Base-by-base conservation (phyloP, 805 yeast species). In the Metschnikowia cubensis region DNA sequence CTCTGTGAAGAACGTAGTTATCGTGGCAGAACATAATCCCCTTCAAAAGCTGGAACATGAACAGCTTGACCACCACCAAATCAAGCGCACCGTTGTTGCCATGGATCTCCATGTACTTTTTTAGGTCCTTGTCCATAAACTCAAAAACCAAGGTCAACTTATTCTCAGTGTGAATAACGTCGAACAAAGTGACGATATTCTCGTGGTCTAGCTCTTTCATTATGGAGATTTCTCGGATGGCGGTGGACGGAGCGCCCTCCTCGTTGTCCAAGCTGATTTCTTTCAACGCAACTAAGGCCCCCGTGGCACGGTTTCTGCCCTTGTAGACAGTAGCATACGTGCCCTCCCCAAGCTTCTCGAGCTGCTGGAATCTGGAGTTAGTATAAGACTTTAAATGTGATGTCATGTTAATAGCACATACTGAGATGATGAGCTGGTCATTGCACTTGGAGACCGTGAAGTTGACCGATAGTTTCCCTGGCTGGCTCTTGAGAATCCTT, bases 291-390 rank as follows among this genome's bases (percentile, higher is more conserved):
- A 94, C 99, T 17, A 91, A 76, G 49, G 88, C 90, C 45, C 90
- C 97, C 29, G 91, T 85, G 61, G 84, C 82, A 54, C 88, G 81
- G 67, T 88, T 94, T 63, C 89, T 81, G 37, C 87, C 99, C 63
- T 92, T 94, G 74, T 92, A 94, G 33, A 94, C 99, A n/a, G 97
- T 95, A 60, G 99, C 99, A 70, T 94, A 94, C 0, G 99, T 89
- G 44, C 96, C 96, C 70, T 89, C 96, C 37, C 96, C 96, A 35
- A 89, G 78, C 72, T 89, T 89, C 66, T 89, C 96, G 49, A 88
- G 79, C 67, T 73, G 77, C 57, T 73, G 77, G 60, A 73, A 73
- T 57, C 75, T 70, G 53, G 18, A 3, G 50, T 57, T 54, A 60
- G 60, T 58, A 45, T 15, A 3, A 38, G 18, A 8, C 11, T 14